Percentiles rank a stretch among this genome's conserved stretches.
Conservation (phyloP, 1,284 basidiomycete genomes). For the Ceratobasidium theobromae region DNA sequence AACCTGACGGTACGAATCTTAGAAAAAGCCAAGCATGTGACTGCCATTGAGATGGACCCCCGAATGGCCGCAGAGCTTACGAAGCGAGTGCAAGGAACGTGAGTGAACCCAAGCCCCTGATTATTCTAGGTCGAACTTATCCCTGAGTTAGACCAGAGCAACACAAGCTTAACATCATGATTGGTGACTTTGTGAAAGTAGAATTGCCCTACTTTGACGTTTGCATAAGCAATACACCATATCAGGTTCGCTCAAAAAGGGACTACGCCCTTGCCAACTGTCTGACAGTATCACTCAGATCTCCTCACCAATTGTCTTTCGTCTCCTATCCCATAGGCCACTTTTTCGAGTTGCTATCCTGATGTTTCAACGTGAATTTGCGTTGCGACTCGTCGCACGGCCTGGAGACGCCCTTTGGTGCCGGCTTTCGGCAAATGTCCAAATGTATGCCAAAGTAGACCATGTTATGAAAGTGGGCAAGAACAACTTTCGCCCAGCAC, state of each 20-base stretch:
- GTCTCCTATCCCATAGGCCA: constrained; percentile 93
- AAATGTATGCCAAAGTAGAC: constrained; percentile 93
- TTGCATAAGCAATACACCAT: constrained; percentile 98
- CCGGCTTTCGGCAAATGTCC: constrained; percentile 93
- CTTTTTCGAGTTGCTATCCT: constrained; percentile 92
- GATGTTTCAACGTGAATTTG: constrained; percentile 99
- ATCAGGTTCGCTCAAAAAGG: constrained; percentile 59
- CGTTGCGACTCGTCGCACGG: constrained; percentile 85
- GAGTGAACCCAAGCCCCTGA: constrained; percentile 47
- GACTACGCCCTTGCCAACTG: neutral
- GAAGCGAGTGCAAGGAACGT: constrained; percentile 98
- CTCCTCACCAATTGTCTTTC: constrained; percentile 96
- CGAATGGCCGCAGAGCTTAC: constrained; percentile 98
- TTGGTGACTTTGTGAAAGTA: constrained; percentile 97
- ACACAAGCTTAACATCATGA: constrained; percentile 89
- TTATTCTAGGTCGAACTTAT: constrained; percentile 3
- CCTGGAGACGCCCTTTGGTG: constrained; percentile 92
- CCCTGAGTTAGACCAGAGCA: constrained; percentile 76
- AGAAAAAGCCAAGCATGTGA: constrained; percentile 89
- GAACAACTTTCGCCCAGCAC: constrained; percentile 96
- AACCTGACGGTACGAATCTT: constrained; percentile 95
- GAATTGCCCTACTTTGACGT: constrained; percentile 98
- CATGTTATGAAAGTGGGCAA: constrained; percentile 95
- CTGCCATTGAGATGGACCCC: constrained; percentile 98
- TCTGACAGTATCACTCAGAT: constrained; percentile 54